Base-by-base conservation (phyloP, 345 rosid genomes). In the Rhizophora apiculata region DNA sequence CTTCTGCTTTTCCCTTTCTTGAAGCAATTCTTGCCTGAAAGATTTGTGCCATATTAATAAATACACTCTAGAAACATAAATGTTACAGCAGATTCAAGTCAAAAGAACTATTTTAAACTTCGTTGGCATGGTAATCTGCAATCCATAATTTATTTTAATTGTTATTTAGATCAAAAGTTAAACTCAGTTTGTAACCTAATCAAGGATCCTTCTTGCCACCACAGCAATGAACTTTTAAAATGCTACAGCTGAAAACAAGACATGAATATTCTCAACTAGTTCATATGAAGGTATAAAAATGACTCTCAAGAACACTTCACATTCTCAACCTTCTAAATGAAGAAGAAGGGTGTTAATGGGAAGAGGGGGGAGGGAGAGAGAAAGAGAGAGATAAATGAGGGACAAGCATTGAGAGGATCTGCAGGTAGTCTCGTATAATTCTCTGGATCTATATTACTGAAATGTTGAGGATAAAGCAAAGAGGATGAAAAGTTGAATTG, bases 1-100 rank as follows among this genome's bases (percentile, higher is more conserved):
- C 87, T 95, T 95, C 29, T 85, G 93, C 84, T 79, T 95, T 74
- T 95, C 99, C 62, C 97, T 90, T 76, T 81, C 91, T 64, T 68
- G 80, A 72, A 79, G 76, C 86, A 87, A 58, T 75, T 95, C 97
- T 73, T 72, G 87, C 85, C 99, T 95, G 91, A 60, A 24, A 65
- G 27, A 53, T 26, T 3, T 20, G 43, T 15, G 48, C 57, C 46
- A 48, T 53, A 24, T 24, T 26, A 29, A 10, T 7, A 10, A 21
- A 71, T 54, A 74, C 30, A 60, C 19, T 30, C 34, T 18, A 46
- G 29, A 24, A 9, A 76, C 11, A 22, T 22, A 48, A 64, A 26
- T 10, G 9, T 24, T 30, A 11, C 10, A 30, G 52, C 7, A 49
- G 22, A 18, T 31, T 3, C 27, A 60, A 60, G n/a, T 5, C 21